Percentiles rank a stretch among this genome's conserved stretches.
phyloP scores from a whole-genome alignment of 192 early-diverging fungal genomes.

The Coemansia sp. region DNA sequence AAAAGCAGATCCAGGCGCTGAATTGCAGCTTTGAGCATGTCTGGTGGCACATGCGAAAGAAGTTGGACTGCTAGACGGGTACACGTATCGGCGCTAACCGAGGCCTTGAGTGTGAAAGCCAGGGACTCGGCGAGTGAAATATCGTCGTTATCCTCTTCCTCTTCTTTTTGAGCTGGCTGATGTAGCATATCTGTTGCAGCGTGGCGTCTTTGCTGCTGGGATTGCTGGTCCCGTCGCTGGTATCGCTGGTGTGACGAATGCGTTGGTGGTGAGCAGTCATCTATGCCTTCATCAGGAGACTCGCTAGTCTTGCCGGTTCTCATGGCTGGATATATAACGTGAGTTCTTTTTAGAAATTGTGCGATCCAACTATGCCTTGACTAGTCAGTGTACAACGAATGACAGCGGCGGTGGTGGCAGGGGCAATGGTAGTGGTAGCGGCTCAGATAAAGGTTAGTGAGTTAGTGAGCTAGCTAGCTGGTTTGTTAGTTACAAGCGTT shows the following conservation, averaged over 20 bases:
- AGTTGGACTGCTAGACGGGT: slow-evolving; percentile 33
- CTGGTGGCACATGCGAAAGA: slow-evolving; percentile 33
- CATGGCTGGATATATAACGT: background rate
- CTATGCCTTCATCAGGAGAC: slow-evolving; percentile 31
- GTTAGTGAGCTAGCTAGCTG: no score
- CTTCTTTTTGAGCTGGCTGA: background rate
- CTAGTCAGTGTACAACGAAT: background rate
- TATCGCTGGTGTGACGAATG: background rate
- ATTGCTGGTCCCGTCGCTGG: background rate
- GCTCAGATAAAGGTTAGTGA: background rate
- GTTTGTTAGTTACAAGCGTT: no score
- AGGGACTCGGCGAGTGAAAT: slow-evolving; percentile 21
- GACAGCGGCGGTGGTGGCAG: background rate
- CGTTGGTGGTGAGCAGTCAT: slow-evolving; percentile 17
- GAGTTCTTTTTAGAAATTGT: background rate
- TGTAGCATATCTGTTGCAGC: background rate
- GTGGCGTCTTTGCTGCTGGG: no score
- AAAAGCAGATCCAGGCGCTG: slow-evolving; percentile 29
- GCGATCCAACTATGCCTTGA: background rate
- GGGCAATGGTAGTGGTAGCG: background rate
- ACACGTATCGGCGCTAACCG: slow-evolving; percentile 24
- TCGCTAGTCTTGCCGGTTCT: slow-evolving; percentile 9
- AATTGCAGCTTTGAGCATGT: slow-evolving; percentile 28
- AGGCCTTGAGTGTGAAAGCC: slow-evolving; percentile 18
- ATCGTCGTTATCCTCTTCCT: background rate